phyloP scores from a whole-genome alignment of 2,329 filamentous ascomycete species.

The Davidsoniella australis region DNA sequence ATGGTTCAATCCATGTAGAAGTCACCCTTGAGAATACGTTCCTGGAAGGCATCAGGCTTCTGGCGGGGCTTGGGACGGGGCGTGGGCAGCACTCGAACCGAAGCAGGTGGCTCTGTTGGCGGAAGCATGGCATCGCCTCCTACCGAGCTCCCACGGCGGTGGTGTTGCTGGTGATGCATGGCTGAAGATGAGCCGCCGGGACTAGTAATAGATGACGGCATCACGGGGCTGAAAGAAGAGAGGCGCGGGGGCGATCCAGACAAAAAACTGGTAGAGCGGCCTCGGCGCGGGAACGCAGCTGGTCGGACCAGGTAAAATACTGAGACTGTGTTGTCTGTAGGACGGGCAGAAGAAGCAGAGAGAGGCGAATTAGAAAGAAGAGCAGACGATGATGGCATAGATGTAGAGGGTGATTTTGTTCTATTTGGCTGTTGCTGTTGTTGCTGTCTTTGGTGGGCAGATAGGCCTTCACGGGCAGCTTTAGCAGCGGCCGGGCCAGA shows the following conservation, averaged over 20 bases:
- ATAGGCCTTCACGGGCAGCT: background rate
- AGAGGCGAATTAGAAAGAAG: slow-evolving; percentile 4
- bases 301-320: slow-evolving; percentile 94
- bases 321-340: slow-evolving; percentile 43
- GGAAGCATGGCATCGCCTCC: slow-evolving; percentile 17
- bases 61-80: slow-evolving; percentile 39
- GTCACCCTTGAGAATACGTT: slow-evolving; percentile 91
- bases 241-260: slow-evolving; percentile 8
- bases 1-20: slow-evolving; percentile 79
- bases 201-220: background rate
- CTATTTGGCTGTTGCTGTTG: too few species aligned
- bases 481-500: slow-evolving; percentile 7
- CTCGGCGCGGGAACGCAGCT: slow-evolving; percentile 72
- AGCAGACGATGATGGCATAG: background rate
- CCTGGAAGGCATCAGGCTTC: slow-evolving; percentile 89
- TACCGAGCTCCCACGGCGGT: slow-evolving; percentile 43
- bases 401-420: too few species aligned
- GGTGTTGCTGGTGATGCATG: background rate
- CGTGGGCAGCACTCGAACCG: slow-evolving; percentile 14
- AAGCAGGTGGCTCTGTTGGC: slow-evolving; percentile 17
- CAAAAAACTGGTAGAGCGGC: slow-evolving; percentile 8
- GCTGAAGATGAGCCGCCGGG: background rate
- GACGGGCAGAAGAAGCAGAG: slow-evolving; percentile 5
- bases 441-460: background rate
- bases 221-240: slow-evolving; percentile 1